Evolutionary conservation across 257 asterid genomes (phyloP).

Genomic region (Verbena officinalis): DNA sequence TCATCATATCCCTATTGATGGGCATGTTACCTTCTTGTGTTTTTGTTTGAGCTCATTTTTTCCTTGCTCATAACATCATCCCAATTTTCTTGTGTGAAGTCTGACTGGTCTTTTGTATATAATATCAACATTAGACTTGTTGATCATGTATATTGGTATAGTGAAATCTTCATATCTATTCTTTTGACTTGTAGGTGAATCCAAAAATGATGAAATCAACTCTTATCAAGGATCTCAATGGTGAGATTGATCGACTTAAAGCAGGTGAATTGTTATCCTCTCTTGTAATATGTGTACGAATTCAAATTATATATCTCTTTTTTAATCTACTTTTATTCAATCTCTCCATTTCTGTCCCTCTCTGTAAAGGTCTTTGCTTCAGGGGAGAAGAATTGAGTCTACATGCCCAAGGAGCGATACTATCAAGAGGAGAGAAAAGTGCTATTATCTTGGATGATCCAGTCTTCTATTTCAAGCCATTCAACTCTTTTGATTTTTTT

Average conservation of each 20-base stretch:
- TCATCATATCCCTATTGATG: conserved; percentile 2
- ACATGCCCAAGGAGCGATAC: conserved; percentile 84
- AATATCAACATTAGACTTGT: neutral
- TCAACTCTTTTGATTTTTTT: conserved; percentile 2
- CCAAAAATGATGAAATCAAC: conserved; percentile 90
- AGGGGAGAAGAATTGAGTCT: conserved; percentile 84
- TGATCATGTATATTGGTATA: neutral
- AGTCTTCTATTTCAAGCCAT: conserved; percentile 12
- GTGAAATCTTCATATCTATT: conserved; percentile 4
- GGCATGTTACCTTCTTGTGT: conserved; percentile 7
- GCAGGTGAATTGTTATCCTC: conserved; percentile 43
- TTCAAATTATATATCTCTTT: neutral
- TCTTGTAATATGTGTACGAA: neutral
- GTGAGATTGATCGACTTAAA: conserved; percentile 81
- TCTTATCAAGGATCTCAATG: conserved; percentile 73
- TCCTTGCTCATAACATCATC: neutral
- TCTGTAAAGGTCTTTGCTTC: conserved; percentile 84
- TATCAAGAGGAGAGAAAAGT: conserved; percentile 87
- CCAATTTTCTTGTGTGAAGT: neutral
- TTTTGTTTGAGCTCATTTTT: neutral
- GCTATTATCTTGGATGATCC: conserved; percentile 8
- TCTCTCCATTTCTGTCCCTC: neutral
- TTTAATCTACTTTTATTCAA: neutral
- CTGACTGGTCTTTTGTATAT: neutral
- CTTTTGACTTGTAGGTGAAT: conserved; percentile 57